Conservation (phyloP, 805 yeast genomes). For the Saccharomycopsis schoenii region DNA sequence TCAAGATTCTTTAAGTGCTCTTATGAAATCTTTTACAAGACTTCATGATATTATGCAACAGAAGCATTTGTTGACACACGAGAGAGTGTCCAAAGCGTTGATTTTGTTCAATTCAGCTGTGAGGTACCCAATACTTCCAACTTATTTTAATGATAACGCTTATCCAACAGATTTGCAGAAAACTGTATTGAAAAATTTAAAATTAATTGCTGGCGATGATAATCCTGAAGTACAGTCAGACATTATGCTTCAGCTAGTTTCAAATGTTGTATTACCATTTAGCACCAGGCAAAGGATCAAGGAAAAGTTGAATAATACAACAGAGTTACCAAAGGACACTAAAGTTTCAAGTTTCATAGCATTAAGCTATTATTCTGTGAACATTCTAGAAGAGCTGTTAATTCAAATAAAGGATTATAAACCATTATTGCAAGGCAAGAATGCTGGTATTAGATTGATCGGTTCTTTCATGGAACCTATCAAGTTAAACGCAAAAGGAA, state of each 20-base stretch:
- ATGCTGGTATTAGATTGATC: slow-evolving; percentile 36
- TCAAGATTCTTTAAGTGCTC: slow-evolving; percentile 51
- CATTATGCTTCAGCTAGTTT: slow-evolving; percentile 44
- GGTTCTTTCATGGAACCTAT: slow-evolving; percentile 45
- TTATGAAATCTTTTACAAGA: slow-evolving; percentile 43
- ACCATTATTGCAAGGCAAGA: slow-evolving; percentile 28
- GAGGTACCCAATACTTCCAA: slow-evolving; percentile 64
- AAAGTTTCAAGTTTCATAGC: slow-evolving; percentile 59
- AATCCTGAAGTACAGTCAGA: slow-evolving; percentile 33
- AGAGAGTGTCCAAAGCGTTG: slow-evolving; percentile 39
- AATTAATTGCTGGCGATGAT: slow-evolving; percentile 22
- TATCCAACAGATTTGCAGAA: slow-evolving; percentile 57
- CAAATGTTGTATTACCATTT: slow-evolving; percentile 48
- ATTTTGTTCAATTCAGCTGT: slow-evolving; percentile 55
- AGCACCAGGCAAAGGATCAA: slow-evolving; percentile 45
- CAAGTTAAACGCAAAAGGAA: slow-evolving; percentile 32
- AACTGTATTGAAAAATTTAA: slow-evolving; percentile 43
- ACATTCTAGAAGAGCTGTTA: slow-evolving; percentile 32
- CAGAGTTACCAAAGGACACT: slow-evolving; percentile 24
- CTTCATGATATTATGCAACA: slow-evolving; percentile 32
- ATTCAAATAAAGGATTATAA: slow-evolving; percentile 24
- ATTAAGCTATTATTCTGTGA: slow-evolving; percentile 39
- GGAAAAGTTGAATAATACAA: slow-evolving; percentile 22
- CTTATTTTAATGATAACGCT: slow-evolving; percentile 40
- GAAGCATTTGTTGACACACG: slow-evolving; percentile 19